phyloP scores from a whole-genome alignment of 2,329 filamentous ascomycete species.

The Sporothrix luriei region DNA sequence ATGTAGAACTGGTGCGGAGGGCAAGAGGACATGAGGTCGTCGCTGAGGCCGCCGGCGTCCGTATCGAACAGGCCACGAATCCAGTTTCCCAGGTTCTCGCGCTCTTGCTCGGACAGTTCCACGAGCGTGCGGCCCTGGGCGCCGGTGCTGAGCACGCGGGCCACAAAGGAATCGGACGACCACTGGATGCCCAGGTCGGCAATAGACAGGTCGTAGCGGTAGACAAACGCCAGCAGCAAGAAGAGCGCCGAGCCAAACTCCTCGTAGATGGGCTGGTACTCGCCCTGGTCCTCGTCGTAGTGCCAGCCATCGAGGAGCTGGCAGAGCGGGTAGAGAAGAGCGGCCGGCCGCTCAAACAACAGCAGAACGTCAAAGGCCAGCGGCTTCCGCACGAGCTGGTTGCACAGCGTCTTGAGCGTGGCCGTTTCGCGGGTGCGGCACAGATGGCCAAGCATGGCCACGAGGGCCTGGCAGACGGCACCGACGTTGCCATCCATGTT shows the following conservation, averaged over 20 bases:
- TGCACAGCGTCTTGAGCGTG: slow-evolving; percentile 74
- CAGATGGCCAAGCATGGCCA: slow-evolving; percentile 69
- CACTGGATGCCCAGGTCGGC: slow-evolving; percentile 63
- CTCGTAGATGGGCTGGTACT: slow-evolving; percentile 83
- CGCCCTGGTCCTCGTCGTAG: slow-evolving; percentile 77
- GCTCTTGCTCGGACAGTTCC: slow-evolving; percentile 66
- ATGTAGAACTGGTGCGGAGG: slow-evolving; percentile 81
- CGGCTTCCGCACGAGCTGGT: slow-evolving; percentile 71
- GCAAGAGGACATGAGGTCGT: slow-evolving; percentile 80
- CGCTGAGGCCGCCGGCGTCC: slow-evolving; percentile 71
- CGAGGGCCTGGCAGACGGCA: slow-evolving; percentile 76
- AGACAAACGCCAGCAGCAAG: slow-evolving; percentile 71
- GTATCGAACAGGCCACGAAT: slow-evolving; percentile 75
- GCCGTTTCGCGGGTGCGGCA: slow-evolving; percentile 76
- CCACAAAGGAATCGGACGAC: slow-evolving; percentile 66
- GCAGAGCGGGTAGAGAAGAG: slow-evolving; percentile 73
- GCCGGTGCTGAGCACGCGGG: slow-evolving; percentile 64
- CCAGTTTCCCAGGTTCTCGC: slow-evolving; percentile 70
- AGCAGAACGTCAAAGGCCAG: slow-evolving; percentile 73
- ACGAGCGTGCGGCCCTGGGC: slow-evolving; percentile 60
- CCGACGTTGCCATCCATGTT: slow-evolving; percentile 90
- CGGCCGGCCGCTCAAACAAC: slow-evolving; percentile 70
- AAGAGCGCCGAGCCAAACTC: slow-evolving; percentile 79
- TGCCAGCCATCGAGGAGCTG: slow-evolving; percentile 76
- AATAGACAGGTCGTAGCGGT: slow-evolving; percentile 69